A percentile compares a stretch with the other conserved stretches of the same genome.
phyloP scores from a whole-genome alignment of 805 yeast genomes.

The Candida odintsovae region DNA sequence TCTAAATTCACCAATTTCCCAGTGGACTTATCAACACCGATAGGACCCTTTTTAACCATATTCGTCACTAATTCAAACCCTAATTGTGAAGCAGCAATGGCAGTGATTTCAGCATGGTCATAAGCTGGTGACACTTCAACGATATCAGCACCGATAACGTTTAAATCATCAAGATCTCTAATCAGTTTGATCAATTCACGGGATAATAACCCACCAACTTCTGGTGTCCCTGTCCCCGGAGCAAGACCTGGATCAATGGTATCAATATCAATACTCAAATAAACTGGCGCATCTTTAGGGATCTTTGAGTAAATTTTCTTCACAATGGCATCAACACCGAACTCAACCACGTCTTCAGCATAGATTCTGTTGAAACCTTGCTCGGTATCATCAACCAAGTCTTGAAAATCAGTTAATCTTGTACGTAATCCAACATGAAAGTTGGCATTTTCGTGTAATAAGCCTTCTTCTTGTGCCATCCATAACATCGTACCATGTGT shows the following conservation, averaged over 20 bases:
- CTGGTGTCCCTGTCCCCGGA: constrained; percentile 79
- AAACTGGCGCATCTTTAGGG: constrained; percentile 63
- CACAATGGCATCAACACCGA: constrained; percentile 58
- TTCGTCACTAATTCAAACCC: constrained; percentile 66
- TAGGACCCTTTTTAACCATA: constrained; percentile 60
- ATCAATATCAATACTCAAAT: constrained; percentile 74
- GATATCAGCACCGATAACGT: constrained; percentile 68
- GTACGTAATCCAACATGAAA: constrained; percentile 77
- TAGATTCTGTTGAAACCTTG: constrained; percentile 67
- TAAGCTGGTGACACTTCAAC: constrained; percentile 69
- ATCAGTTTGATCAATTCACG: constrained; percentile 57
- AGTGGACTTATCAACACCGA: constrained; percentile 10
- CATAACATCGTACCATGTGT: constrained; percentile 87
- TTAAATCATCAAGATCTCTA: constrained; percentile 53
- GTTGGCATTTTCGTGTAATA: constrained; percentile 39
- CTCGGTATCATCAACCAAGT: constrained; percentile 58
- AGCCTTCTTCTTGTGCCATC: constrained; percentile 64
- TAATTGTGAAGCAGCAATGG: constrained; percentile 66
- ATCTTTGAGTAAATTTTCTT: constrained; percentile 46
- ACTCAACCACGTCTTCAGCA: constrained; percentile 68
- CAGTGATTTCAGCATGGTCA: constrained; percentile 60
- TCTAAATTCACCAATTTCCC: constrained; percentile 3
- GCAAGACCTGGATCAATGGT: constrained; percentile 70
- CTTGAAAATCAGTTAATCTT: constrained; percentile 57
- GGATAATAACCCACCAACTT: constrained; percentile 67